These are phyloP conservation scores for Circinella umbellata DNA, from an alignment of 371 early-diverging fungal species.

Conservation along the genomic window DNA sequence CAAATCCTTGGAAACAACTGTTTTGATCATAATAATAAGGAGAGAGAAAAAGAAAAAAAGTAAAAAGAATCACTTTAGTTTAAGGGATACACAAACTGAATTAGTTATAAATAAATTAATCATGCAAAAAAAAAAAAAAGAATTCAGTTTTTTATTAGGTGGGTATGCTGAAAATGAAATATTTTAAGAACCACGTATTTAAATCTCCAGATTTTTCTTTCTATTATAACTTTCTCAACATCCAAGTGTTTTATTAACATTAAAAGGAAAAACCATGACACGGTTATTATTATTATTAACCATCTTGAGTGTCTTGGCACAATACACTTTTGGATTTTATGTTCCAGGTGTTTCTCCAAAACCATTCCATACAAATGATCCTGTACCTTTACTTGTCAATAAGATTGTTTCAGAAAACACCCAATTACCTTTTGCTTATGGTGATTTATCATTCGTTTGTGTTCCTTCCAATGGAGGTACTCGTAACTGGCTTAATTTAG, in stretches of 20 bases:
- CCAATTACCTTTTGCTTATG: constrained; percentile 75
- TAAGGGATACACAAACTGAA: too few relatives aligned
- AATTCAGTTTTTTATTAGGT: too few relatives aligned
- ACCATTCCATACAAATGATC: constrained; percentile 61
- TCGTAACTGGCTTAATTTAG: constrained; percentile 70
- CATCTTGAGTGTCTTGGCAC: constrained; percentile 2
- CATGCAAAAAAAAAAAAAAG: too few relatives aligned
- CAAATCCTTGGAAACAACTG: too few relatives aligned
- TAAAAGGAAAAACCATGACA: background rate
- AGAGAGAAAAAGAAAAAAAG: too few relatives aligned
- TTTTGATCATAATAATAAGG: too few relatives aligned
- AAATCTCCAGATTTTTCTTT: background rate
- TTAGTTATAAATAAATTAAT: too few relatives aligned
- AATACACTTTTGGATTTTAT: constrained; percentile 57
- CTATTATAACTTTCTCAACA: background rate
- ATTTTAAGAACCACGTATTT: too few relatives aligned
- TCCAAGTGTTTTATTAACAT: background rate
- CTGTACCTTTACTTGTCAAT: constrained; percentile 75
- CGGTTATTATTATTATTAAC: background rate
- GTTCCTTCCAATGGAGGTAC: constrained; percentile 47
- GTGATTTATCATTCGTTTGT: constrained; percentile 74
- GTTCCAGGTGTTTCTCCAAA: constrained; percentile 78
- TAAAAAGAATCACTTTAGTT: too few relatives aligned
- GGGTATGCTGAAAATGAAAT: too few relatives aligned
- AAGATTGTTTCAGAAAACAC: constrained; percentile 69